Percentiles rank a stretch among this genome's conserved stretches.
Conservation (phyloP, 225 moss, liverwort and hornwort genomes). For the Sphagnum tenellum region DNA sequence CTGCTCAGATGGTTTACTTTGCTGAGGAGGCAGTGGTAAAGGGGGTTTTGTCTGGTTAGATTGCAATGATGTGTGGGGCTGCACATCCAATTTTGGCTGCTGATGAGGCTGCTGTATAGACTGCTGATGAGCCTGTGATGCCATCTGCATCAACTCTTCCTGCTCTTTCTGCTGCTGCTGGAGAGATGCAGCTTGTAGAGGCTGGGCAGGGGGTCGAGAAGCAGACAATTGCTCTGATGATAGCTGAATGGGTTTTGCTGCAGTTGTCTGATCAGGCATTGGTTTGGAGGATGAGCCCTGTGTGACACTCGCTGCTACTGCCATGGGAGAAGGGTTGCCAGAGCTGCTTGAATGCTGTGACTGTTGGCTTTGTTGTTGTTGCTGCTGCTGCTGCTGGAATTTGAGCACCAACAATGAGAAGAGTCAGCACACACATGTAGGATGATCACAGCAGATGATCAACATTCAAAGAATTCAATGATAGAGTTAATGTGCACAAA, state of each 20-base stretch:
- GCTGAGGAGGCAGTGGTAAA: slow-evolving; percentile 11
- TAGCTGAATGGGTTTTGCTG: slow-evolving; percentile 12
- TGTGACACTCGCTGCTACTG: slow-evolving; percentile 12
- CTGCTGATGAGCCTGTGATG: slow-evolving; percentile 8
- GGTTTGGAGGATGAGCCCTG: slow-evolving; percentile 12
- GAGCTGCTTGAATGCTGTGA: slow-evolving; percentile 30
- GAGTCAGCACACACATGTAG: no score
- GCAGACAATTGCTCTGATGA: slow-evolving; percentile 19
- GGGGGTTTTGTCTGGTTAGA: slow-evolving; percentile 22
- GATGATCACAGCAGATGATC: no score
- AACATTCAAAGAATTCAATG: no score
- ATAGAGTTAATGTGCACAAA: not conserved
- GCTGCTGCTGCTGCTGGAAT: slow-evolving; percentile 39
- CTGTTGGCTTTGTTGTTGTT: slow-evolving; percentile 34
- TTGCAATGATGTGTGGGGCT: slow-evolving; percentile 28
- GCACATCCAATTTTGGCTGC: slow-evolving; percentile 22
- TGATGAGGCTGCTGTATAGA: slow-evolving; percentile 26
- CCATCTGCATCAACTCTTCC: slow-evolving; percentile 8
- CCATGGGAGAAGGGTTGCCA: slow-evolving; percentile 21
- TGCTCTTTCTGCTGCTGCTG: slow-evolving; percentile 46
- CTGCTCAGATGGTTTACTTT: slow-evolving; percentile 17
- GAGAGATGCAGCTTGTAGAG: slow-evolving; percentile 40
- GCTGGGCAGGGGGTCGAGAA: slow-evolving; percentile 9
- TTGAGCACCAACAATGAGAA: no score
- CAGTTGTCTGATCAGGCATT: slow-evolving; percentile 12